A percentile compares a stretch with the other conserved stretches of the same genome.
Conservation (phyloP, 176 grass and related monocot species). For the Carex scoparia region DNA sequence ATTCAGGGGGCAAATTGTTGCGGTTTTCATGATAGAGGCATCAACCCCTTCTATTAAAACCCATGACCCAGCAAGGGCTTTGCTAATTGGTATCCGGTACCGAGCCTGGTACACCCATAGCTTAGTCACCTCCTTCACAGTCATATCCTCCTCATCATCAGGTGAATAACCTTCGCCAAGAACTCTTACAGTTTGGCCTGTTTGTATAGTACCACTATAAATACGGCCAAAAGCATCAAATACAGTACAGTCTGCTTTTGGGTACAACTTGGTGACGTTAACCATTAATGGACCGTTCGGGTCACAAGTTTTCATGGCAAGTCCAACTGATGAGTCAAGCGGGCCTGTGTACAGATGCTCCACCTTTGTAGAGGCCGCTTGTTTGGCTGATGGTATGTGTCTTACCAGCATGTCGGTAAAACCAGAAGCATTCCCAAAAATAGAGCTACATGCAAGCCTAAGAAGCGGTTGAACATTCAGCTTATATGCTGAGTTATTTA, state of each 20-base stretch:
- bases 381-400: conserved; percentile 80
- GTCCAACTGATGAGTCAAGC: conserved; percentile 59
- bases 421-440: conserved; percentile 84
- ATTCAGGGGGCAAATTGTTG: conserved; percentile 84
- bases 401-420: conserved; percentile 96
- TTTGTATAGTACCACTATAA: conserved; percentile 94
- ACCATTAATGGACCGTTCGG: conserved; percentile 78
- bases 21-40: conserved; percentile 99
- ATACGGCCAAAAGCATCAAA: conserved; percentile 98
- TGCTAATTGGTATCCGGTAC: conserved; percentile 85
- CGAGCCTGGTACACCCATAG: conserved; percentile 98
- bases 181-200: conserved; percentile 82
- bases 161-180: conserved; percentile 98
- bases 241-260: conserved; percentile 87
- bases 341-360: conserved; percentile 88
- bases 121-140: conserved; percentile 96
- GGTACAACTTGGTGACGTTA: conserved; percentile 90
- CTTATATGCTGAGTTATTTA: conserved; percentile 91
- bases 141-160: conserved; percentile 99
- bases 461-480: conserved; percentile 89
- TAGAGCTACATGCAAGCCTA: conserved; percentile 90
- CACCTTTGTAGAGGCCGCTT: conserved; percentile 79
- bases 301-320: conserved; percentile 88
- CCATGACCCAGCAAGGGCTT: conserved; percentile 92
- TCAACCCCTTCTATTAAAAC: conserved; percentile 99